Evolutionary conservation across 148 eudicot genomes (phyloP), one percentile per base, ranked within the genome.

Genomic region (Rhododendron henanense): DNA sequence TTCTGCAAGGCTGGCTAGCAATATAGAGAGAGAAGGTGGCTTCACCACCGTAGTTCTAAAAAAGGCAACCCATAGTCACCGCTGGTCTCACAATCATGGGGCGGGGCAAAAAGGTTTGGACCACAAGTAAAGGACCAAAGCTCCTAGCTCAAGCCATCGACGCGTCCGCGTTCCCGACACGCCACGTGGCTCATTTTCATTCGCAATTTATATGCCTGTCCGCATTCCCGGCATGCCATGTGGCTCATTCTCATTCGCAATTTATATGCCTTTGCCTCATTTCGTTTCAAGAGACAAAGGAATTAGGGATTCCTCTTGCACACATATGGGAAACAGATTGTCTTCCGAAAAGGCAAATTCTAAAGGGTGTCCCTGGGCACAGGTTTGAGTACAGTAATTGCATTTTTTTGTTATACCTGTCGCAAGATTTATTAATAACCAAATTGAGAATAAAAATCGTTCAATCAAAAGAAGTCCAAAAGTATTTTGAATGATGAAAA

Each of bases 1-100:
- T 86, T 86, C 85, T 81, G 75, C 82, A 75, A 53, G 88, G 82
- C 88, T 86, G 88, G 71, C 85, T 44, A 33, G 85, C 88, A 87
- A 76, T 83, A 31, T 31, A 31, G 31, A 82, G n/a, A 37, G n/a
- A 50, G 15, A 53, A 35, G 15, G 71, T 37, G 73, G 74, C 21
- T 82, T 82, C 67, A 53, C 1, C 14, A 2, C 50, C 74, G 63
- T 48, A 28, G 25, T 71, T 11, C 73, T 35, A 14, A 83, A 83
- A 9, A 84, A 41, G 85, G 48, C 79, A 86, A 13, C n/a, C 84
- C 18, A 19, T 47, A 35, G 77, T 57, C 84, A 65, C 84, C 84
- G 77, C 76, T 83, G 76, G 84, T 83, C 84, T 83, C 84, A 65
- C 84, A 51, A 83, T 83, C 77, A 25, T 33, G 76, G 84, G 28